Conservation (phyloP, 2,329 filamentous ascomycete genomes). For the Xylariaceae sp. region DNA sequence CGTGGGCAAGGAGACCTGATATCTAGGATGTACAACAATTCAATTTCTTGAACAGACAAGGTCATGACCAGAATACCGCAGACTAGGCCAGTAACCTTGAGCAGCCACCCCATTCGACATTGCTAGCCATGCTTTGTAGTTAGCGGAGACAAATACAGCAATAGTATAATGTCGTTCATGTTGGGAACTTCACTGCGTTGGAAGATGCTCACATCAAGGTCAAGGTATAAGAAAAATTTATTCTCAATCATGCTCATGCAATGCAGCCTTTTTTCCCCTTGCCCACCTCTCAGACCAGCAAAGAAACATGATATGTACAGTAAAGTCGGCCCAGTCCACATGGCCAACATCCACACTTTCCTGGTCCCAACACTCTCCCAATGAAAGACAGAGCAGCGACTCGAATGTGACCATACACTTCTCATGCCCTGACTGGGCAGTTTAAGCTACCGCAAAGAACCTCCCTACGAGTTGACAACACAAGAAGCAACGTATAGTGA, state of each 20-base stretch:
- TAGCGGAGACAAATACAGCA: too few relatives aligned
- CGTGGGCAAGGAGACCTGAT: too few relatives aligned
- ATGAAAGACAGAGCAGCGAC: conserved; percentile 16
- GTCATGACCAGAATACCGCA: too few relatives aligned
- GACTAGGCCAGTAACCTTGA: too few relatives aligned
- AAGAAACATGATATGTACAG: conserved; percentile 30
- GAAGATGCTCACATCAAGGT: not conserved
- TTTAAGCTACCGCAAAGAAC: conserved; percentile 3
- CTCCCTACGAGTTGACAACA: conserved; percentile 8
- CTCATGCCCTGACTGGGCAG: conserved; percentile 3
- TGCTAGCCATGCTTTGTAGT: too few relatives aligned
- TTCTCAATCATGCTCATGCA: conserved; percentile 20
- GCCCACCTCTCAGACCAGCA: conserved; percentile 23
- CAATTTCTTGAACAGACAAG: too few relatives aligned
- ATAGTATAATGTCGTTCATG: too few relatives aligned
- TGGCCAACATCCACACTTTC: conserved; percentile 9
- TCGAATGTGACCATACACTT: conserved; percentile 1
- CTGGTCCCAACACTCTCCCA: conserved; percentile 7
- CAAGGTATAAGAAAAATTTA: conserved; percentile 7
- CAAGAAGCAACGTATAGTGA: conserved; percentile 4
- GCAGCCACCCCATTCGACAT: too few relatives aligned
- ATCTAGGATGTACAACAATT: too few relatives aligned
- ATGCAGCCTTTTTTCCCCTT: conserved; percentile 25
- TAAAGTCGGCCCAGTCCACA: conserved; percentile 14
- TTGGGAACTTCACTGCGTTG: not conserved